Base-by-base conservation (phyloP, 2,329 filamentous ascomycete genomes). In the Pezizomycotina sp. region DNA sequence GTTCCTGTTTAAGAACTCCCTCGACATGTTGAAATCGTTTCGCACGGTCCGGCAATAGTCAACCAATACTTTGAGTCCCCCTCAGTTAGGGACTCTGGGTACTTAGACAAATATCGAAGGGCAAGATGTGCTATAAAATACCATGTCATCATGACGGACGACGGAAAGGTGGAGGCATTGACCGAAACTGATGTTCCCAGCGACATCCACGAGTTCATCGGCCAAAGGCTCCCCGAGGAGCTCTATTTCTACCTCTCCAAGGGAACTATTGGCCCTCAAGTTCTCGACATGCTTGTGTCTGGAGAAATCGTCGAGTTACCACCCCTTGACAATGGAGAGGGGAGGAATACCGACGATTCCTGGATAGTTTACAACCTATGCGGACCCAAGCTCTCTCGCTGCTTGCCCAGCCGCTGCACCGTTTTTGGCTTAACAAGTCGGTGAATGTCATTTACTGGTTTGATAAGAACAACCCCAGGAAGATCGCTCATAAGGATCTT, bases 181-280 rank as follows among this genome's bases (percentile, higher is more conserved):
- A 74, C 84, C 49, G 68, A 65, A 36, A 76, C 80, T 5, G 66
- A 71, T 36, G 69, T 83, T 13, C 84, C 89, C 2, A 69, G 68
- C 28, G 84, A 95, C 54, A 75, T 89, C 47, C 80, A 91, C 53
- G 76, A 86, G 52, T 84, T 93, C 53, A 71, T 93, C 44, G 83
- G 83, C n/a, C 71, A 91, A 41, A 77, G 84, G 42, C 64, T 98
- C 4, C 83, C 89, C 0, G 74, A 83, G 25, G 89, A 98, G 58
- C 64, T 95, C 12, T 84, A 86, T 55, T 78, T 82, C 56, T 95
- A 95, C 56, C 65, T 93, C 31, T 83, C 82, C 40, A 74, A 70
- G 33, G 89, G 82, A 21, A 62, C 93, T 27, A 71, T 95, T 47
- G 73, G 80, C 18, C 66, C 82, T 15, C 72, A 80, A 30, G 65